A percentile compares a stretch with the other conserved stretches of the same genome.
phyloP scores from a whole-genome alignment of 257 asterid genomes.

The Cynanchum wilfordii region DNA sequence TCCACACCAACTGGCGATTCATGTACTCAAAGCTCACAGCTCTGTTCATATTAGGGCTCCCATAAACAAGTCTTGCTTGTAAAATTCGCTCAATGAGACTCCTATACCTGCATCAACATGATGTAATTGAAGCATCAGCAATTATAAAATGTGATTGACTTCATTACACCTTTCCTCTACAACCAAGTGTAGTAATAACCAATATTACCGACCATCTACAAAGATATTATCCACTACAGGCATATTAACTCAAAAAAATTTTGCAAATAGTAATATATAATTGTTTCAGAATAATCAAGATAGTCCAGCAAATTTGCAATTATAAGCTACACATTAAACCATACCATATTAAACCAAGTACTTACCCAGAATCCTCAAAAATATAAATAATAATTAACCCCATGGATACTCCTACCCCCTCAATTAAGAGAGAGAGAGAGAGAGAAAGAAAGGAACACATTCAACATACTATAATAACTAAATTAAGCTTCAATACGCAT shows the following conservation, averaged over 20 bases:
- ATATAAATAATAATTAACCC: no score
- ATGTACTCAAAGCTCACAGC: conserved; percentile 97
- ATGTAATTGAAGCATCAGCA: conserved; percentile 4
- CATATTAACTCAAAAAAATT: not conserved
- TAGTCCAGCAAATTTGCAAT: not conserved
- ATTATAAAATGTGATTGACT: not conserved
- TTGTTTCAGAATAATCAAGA: not conserved
- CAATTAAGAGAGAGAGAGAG: not conserved
- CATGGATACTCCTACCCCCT: not conserved
- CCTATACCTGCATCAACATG: conserved; percentile 57
- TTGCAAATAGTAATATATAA: not conserved
- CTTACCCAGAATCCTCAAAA: not conserved
- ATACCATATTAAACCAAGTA: not conserved
- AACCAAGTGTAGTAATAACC: not conserved
- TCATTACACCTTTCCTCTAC: not conserved
- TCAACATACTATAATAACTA: not conserved
- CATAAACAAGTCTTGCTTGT: conserved; percentile 90
- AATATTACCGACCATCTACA: no score
- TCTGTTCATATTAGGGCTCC: conserved; percentile 88
- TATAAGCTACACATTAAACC: not conserved
- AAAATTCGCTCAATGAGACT: conserved; percentile 80
- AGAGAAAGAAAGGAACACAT: not conserved
- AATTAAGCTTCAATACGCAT: not conserved
- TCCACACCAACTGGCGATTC: conserved; percentile 98
- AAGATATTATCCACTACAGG: not conserved